Evolutionary conservation across 2,329 filamentous ascomycete genomes (phyloP).

Genomic region (Chrysoporthe austroafricana): DNA sequence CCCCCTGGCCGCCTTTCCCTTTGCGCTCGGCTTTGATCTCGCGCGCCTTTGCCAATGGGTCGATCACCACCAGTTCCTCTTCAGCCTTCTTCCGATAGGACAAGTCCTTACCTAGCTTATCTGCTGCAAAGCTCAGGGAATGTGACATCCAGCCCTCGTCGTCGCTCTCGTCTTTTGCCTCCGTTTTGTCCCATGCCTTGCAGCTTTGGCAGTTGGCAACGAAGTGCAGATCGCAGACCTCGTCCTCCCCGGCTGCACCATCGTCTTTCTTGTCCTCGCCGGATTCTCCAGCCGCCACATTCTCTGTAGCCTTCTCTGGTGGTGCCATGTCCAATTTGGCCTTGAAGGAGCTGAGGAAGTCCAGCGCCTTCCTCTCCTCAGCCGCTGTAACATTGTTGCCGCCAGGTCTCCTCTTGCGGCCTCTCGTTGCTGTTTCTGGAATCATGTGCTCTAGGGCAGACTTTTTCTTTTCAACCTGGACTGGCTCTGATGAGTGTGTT

Average conservation of each 20-base stretch:
- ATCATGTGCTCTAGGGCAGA: constrained; percentile 75
- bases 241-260: constrained; percentile 60
- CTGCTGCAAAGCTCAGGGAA: constrained; percentile 82
- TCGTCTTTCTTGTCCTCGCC: constrained; percentile 36
- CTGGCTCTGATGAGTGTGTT: constrained; percentile 49
- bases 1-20: constrained; percentile 57
- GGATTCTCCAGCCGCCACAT: constrained; percentile 30
- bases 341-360: constrained; percentile 79
- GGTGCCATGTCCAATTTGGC: constrained; percentile 68
- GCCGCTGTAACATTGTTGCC: constrained; percentile 53
- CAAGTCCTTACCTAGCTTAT: constrained; percentile 88
- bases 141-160: constrained; percentile 85
- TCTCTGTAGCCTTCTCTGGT: constrained; percentile 42
- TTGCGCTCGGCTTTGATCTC: constrained; percentile 70
- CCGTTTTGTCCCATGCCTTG: constrained; percentile 75
- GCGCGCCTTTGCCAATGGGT: constrained; percentile 81
- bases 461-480: constrained; percentile 60
- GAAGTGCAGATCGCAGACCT: constrained; percentile 91
- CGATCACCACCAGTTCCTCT: constrained; percentile 90
- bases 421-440: constrained; percentile 69
- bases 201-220: constrained; percentile 95
- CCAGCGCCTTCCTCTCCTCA: constrained; percentile 68
- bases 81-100: constrained; percentile 90
- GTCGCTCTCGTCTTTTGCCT: constrained; percentile 57
- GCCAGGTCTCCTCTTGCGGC: constrained; percentile 69